These are phyloP conservation scores for Eucalyptus paniculata DNA, from an alignment of 345 rosid species.

Conservation along the genomic window DNA sequence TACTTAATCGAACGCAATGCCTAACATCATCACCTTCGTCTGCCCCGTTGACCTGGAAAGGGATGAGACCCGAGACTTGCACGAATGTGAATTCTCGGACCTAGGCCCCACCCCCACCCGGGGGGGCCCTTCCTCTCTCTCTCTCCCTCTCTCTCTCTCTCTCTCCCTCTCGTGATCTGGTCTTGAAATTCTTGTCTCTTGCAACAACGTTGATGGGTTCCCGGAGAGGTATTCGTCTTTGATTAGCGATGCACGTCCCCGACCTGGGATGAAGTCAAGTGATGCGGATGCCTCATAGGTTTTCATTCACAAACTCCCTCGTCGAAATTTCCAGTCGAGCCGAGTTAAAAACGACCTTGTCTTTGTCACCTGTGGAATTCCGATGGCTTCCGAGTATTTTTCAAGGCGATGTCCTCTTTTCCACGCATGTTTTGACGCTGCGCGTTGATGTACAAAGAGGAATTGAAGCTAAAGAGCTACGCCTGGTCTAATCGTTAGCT, in stretches of 20 bases:
- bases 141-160: no score
- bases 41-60: neutral
- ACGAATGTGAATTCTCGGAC: neutral
- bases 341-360: neutral
- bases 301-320: neutral
- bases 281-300: neutral
- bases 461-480: neutral
- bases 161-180: neutral
- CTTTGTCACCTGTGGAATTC: neutral
- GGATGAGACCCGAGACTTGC: neutral
- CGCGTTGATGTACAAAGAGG: neutral
- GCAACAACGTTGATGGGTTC: neutral
- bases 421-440: neutral
- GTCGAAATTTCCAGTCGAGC: neutral
- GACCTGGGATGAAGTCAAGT: neutral
- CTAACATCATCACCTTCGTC: neutral
- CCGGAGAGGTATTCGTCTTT: neutral
- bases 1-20: neutral
- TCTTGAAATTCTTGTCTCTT: neutral
- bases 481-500: neutral
- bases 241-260: neutral
- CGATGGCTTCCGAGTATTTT: neutral
- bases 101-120: neutral
- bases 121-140: no score
- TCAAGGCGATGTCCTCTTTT: neutral